Percentiles rank a stretch among this genome's conserved stretches.
phyloP scores from a whole-genome alignment of 2,329 filamentous ascomycete genomes.

The Botrytis deweyae region DNA sequence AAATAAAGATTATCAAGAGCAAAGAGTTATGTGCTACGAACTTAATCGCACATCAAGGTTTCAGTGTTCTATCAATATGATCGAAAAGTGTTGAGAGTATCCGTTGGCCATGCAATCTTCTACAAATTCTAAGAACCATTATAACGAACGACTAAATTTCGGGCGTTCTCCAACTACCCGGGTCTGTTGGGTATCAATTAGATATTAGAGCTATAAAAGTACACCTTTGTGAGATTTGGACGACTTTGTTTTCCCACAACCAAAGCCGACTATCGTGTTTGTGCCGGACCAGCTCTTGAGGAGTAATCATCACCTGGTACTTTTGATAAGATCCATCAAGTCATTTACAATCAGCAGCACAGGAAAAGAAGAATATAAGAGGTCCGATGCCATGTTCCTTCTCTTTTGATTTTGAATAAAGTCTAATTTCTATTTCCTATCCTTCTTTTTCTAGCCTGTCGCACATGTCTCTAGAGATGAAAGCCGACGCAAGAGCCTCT shows the following conservation, averaged over 20 bases:
- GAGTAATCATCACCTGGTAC: neutral
- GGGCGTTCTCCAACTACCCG: neutral
- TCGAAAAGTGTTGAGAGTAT: neutral
- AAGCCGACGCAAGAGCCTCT: neutral
- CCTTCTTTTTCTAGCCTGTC: neutral
- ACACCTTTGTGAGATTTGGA: neutral
- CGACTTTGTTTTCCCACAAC: no score
- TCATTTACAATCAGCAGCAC: neutral
- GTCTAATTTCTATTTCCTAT: neutral
- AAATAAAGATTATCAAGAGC: neutral
- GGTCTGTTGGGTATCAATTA: neutral
- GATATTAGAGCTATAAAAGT: neutral
- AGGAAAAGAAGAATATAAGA: neutral
- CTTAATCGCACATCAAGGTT: neutral
- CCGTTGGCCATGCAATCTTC: neutral
- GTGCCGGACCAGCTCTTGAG: no score
- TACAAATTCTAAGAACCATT: neutral
- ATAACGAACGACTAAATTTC: neutral
- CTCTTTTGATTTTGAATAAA: neutral
- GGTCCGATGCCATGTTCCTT: accelerated
- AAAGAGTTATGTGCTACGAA: neutral
- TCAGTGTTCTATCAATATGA: neutral
- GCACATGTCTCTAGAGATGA: neutral
- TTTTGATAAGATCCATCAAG: neutral
- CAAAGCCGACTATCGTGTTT: neutral